phyloP scores from a whole-genome alignment of 2,329 filamentous ascomycete genomes.

The Aureobasidium zeae region DNA sequence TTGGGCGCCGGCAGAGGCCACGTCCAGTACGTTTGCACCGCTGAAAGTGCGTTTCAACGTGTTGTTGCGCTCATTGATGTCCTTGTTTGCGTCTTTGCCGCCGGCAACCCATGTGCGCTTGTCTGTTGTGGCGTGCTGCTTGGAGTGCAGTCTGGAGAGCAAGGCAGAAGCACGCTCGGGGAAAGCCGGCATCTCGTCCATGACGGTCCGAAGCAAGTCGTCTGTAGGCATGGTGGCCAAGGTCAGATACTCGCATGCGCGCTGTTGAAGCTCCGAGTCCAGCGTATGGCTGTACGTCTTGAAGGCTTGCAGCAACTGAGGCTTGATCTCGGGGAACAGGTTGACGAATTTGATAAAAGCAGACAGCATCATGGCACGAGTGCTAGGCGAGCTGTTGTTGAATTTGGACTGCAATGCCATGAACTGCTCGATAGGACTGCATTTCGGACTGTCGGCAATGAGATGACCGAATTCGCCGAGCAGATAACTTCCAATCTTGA shows the following conservation, averaged over 20 bases:
- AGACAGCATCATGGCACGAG: conserved; percentile 86
- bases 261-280: conserved; percentile 89
- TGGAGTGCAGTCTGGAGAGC: conserved; percentile 85
- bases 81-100: conserved; percentile 84
- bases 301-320: conserved; percentile 84
- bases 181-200: conserved; percentile 98
- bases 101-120: conserved; percentile 97
- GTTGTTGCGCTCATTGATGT: conserved; percentile 68
- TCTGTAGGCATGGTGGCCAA: conserved; percentile 80
- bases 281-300: conserved; percentile 86
- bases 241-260: conserved; percentile 88
- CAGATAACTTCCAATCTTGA: conserved; percentile 96
- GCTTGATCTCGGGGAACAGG: conserved; percentile 95
- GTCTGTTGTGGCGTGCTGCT: conserved; percentile 77
- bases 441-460: conserved; percentile 83
- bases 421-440: conserved; percentile 95
- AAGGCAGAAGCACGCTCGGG: conserved; percentile 88
- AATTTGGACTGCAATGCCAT: conserved; percentile 86
- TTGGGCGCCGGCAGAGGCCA: conserved; percentile 40
- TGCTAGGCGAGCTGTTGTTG: conserved; percentile 76
- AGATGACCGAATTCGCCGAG: conserved; percentile 95
- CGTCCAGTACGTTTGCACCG: conserved; percentile 22
- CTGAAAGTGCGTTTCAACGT: conserved; percentile 83
- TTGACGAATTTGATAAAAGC: conserved; percentile 98
- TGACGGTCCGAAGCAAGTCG: conserved; percentile 83